Evolutionary conservation across 2,329 filamentous ascomycete genomes (phyloP), one percentile per base, ranked within the genome.

Genomic region (Arachnomyces sp.): DNA sequence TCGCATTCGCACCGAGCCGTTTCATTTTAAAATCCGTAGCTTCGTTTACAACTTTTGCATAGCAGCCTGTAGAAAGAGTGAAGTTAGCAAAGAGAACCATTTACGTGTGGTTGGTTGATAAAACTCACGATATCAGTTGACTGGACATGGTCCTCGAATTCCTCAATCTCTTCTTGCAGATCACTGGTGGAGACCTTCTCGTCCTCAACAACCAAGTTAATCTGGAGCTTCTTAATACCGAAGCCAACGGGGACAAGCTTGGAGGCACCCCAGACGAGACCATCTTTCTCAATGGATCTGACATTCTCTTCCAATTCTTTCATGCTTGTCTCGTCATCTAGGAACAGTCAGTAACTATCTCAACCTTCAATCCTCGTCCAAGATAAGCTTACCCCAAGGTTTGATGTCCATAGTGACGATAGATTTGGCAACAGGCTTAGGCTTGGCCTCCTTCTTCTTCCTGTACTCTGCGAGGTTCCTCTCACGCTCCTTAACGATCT

Each of bases 161-260:
- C 86, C 61, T 79, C 77, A 59, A 96, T 93, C 74, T 85, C 60
- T 64, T 86, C 80, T 77, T 95, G 80, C 54, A 98, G 82, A 49
- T 95, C 90, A 55, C 83, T 78, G 51, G 86, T 67, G 53, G 86
- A 89, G 63, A 98, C 68, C 80, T 95, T 95, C 53, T 96, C 90
- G 66, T 98, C 92, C 77, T 96, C 92, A 52, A 96, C 74, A 57
- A 96, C 88, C 55, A 96, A 71, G 82, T 86, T 96, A 76, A 98
- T 94, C 79, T 96, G 90, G 50, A 98, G 82, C 80, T 96, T 96
- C 78, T 86, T 92, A 77, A 98, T 93, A 77, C 92, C 92, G 77
- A 86, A 98, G 61, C 89, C 90, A 58, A 98, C 82, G 52, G 89
- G 68, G 38, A 94, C 82, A 52, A 95, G 75, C 77, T 92, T 86